Percentiles rank a stretch among this genome's conserved stretches.
These are phyloP conservation scores for Backusella sp. DNA, from an alignment of 192 early-diverging fungal genomes.

Conservation along the genomic window DNA sequence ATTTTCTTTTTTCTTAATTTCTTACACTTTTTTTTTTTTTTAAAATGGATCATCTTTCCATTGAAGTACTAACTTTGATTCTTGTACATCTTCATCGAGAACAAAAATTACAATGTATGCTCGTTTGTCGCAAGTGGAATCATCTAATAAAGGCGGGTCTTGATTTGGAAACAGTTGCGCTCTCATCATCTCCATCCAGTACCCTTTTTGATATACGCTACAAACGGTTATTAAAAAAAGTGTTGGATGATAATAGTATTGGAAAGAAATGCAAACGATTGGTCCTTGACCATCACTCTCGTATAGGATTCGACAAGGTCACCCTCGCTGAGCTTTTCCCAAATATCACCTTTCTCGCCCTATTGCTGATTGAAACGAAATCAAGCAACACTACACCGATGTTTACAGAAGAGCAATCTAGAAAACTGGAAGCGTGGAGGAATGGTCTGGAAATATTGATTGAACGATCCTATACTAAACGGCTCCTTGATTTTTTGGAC, in stretches of 20 bases:
- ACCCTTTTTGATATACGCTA: background rate
- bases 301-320: background rate
- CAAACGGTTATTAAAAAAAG: background rate
- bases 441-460: background rate
- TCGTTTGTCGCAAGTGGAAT: background rate
- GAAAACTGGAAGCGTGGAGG: background rate
- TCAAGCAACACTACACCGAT: background rate
- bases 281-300: background rate
- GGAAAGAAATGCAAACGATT: background rate
- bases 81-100: background rate
- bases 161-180: background rate
- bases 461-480: constrained; percentile 1
- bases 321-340: background rate
- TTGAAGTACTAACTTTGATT: background rate
- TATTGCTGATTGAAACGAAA: background rate
- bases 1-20: background rate
- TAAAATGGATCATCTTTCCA: background rate
- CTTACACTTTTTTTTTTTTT: background rate
- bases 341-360: background rate
- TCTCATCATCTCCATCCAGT: background rate
- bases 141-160: background rate
- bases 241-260: background rate
- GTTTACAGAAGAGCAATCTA: background rate
- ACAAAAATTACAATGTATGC: background rate
- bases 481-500: background rate